Percentiles rank a stretch among this genome's conserved stretches.
Conservation (phyloP, 306 rosid species). For the Begonia masoniana region DNA sequence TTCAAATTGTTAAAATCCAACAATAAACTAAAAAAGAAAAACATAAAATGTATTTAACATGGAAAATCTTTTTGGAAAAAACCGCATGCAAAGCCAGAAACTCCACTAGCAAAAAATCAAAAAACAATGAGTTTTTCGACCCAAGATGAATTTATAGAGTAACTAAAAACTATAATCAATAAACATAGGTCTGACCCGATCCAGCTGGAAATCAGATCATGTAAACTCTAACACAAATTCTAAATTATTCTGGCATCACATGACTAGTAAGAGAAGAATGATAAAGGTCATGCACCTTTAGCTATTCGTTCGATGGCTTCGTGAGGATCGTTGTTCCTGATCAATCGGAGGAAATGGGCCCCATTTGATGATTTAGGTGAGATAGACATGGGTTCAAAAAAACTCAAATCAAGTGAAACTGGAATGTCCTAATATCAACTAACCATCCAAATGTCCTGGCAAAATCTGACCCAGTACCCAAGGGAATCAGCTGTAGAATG, state of each 20-base stretch:
- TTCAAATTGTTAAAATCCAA: too few species aligned
- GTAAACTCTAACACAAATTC: too few species aligned
- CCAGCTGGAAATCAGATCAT: too few species aligned
- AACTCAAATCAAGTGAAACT: slow-evolving; percentile 4
- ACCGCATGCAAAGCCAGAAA: too few species aligned
- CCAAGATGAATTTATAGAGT: slow-evolving; percentile 3
- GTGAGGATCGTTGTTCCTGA: slow-evolving; percentile 74
- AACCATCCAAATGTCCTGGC: slow-evolving; percentile 86
- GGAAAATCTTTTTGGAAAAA: too few species aligned
- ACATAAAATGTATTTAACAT: too few species aligned
- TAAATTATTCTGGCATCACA: neutral
- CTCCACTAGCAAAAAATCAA: too few species aligned
- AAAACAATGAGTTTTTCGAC: neutral
- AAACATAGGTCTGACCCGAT: too few species aligned
- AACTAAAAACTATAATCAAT: neutral
- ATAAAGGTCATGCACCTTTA: slow-evolving; percentile 28
- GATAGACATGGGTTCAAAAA: neutral
- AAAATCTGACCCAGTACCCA: slow-evolving; percentile 95
- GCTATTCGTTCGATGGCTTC: slow-evolving; percentile 81
- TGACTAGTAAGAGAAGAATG: neutral
- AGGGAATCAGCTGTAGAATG: slow-evolving; percentile 72
- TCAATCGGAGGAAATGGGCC: slow-evolving; percentile 11
- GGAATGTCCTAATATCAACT: slow-evolving; percentile 16
- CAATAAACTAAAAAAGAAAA: too few species aligned
- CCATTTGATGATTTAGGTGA: slow-evolving; percentile 13